phyloP scores from a whole-genome alignment of 176 grass and related monocot species.

The Aegilops longissima region DNA sequence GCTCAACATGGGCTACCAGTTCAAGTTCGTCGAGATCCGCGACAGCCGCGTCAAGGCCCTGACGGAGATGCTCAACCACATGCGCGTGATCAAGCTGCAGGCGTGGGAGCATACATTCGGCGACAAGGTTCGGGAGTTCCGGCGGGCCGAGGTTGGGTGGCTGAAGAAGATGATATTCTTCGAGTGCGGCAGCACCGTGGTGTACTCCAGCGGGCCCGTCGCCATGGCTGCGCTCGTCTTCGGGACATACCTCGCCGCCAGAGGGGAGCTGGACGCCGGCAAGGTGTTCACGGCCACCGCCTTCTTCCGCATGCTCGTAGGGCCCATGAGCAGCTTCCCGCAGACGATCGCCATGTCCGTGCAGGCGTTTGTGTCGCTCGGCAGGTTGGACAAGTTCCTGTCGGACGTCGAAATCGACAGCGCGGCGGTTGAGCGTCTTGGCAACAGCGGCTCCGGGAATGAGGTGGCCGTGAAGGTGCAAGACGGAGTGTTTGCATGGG shows the following conservation, averaged over 20 bases:
- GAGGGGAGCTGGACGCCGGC: constrained; percentile 50
- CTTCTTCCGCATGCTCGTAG: constrained; percentile 53
- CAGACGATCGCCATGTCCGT: constrained; percentile 45
- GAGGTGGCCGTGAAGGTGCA: constrained; percentile 31
- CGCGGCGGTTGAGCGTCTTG: constrained; percentile 31
- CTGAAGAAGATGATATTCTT: constrained; percentile 53
- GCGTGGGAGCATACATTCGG: constrained; percentile 62
- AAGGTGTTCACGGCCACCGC: constrained; percentile 70
- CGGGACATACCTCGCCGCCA: constrained; percentile 41
- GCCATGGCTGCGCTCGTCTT: constrained; percentile 53
- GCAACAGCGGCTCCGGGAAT: background rate
- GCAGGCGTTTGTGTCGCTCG: constrained; percentile 59
- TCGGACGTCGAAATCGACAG: constrained; percentile 44
- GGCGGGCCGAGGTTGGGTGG: constrained; percentile 46
- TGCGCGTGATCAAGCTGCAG: constrained; percentile 69
- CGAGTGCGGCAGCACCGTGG: constrained; percentile 39
- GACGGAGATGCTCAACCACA: constrained; percentile 71
- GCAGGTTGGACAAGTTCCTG: constrained; percentile 54
- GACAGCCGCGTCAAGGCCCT: constrained; percentile 67
- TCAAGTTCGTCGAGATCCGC: constrained; percentile 46
- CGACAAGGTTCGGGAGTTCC: constrained; percentile 32
- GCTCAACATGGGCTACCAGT: constrained; percentile 40
- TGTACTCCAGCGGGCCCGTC: constrained; percentile 45
- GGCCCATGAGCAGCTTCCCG: constrained; percentile 54
- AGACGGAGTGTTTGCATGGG: constrained; percentile 58